phyloP scores from a whole-genome alignment of 768 basidiomycete species.

The Rhodotorula taiwanensis region DNA sequence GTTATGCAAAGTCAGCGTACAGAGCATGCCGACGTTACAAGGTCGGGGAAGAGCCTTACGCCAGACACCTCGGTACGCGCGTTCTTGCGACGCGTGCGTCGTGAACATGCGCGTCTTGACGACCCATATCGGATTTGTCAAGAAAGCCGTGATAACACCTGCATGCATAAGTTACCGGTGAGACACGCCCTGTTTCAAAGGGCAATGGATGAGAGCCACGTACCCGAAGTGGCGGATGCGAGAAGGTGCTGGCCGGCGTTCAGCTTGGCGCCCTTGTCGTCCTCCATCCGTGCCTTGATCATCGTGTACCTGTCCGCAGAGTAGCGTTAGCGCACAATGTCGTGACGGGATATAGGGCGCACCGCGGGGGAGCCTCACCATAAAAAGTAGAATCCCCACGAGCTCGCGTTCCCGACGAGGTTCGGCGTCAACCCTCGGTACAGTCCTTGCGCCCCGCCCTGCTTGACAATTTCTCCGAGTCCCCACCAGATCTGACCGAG shows the following conservation, averaged over 20 bases:
- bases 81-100: constrained; percentile 58
- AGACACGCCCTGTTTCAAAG: no score
- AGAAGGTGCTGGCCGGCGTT: constrained; percentile 73
- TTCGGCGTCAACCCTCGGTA: constrained; percentile 88
- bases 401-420: constrained; percentile 86
- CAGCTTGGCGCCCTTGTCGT: constrained; percentile 60
- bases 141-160: constrained; percentile 88
- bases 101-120: constrained; percentile 97
- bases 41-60: no score
- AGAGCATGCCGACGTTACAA: not conserved
- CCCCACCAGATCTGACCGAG: constrained; percentile 71
- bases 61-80: constrained; percentile 58
- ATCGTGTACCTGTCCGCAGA: constrained; percentile 67
- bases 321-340: not conserved
- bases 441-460: constrained; percentile 69
- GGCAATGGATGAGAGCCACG: constrained; percentile 46
- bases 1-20: not conserved
- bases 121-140: constrained; percentile 97
- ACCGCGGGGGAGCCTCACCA: constrained; percentile 60
- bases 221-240: constrained; percentile 93
- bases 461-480: constrained; percentile 63
- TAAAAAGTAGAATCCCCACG: constrained; percentile 96
- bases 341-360: no score
- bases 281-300: constrained; percentile 65
- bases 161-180: no score